These are phyloP conservation scores for Chaetothyriales sp. DNA, from an alignment of 2,329 filamentous ascomycete genomes.

Conservation along the genomic window DNA sequence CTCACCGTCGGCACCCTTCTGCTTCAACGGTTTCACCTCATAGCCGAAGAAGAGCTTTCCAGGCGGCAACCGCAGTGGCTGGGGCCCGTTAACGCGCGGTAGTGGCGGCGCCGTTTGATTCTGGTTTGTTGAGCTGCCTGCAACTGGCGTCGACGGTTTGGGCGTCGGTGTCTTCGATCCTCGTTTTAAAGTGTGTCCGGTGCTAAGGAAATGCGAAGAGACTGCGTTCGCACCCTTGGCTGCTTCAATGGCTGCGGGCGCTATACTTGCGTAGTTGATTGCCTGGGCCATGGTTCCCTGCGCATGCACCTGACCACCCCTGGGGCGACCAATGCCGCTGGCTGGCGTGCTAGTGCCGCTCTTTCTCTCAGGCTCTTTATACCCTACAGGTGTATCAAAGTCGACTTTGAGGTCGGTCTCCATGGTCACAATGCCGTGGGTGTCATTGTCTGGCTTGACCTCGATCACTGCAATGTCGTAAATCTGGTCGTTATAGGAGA, in stretches of 20 bases:
- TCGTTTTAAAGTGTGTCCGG: conserved; percentile 82
- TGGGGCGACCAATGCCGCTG: conserved; percentile 38
- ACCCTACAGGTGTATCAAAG: conserved; percentile 85
- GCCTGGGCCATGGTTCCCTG: conserved; percentile 92
- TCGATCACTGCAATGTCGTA: conserved; percentile 90
- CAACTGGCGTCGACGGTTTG: conserved; percentile 57
- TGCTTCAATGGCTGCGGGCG: conserved; percentile 55
- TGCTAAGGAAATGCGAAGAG: conserved; percentile 62
- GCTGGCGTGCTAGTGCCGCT: conserved; percentile 80
- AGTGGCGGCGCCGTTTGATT: conserved; percentile 27
- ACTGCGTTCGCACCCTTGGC: conserved; percentile 46
- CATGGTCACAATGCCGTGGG: conserved; percentile 77
- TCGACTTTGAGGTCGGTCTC: conserved; percentile 96
- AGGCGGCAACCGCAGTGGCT: conserved; percentile 66
- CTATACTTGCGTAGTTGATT: conserved; percentile 92
- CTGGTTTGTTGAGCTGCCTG: conserved; percentile 36
- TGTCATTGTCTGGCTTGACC: conserved; percentile 69
- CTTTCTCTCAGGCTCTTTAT: conserved; percentile 64
- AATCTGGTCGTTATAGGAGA: conserved; percentile 85
- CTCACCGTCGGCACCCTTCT: conserved; percentile 54
- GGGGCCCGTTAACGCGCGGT: conserved; percentile 57
- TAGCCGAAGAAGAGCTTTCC: conserved; percentile 97
- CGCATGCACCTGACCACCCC: conserved; percentile 62
- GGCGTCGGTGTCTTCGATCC: conserved; percentile 58
- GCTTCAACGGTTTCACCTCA: conserved; percentile 75